Evolutionary conservation across 495 filamentous ascomycete genomes (phyloP).

Genomic region (Penicillium silybi): DNA sequence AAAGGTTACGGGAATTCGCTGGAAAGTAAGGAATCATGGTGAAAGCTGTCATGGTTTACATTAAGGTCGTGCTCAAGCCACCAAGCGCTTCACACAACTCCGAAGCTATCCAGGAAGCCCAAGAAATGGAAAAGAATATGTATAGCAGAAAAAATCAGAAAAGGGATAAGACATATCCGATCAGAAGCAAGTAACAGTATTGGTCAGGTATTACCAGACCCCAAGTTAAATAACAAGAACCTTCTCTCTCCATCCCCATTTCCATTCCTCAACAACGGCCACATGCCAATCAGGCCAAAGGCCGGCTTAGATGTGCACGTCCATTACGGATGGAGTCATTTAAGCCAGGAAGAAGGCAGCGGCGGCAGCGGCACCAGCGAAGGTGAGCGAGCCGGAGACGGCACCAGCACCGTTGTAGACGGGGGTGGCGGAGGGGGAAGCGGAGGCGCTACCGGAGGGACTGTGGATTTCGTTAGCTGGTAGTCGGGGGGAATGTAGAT

Average conservation of each 20-base stretch:
- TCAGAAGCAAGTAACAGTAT: conserved; percentile 27
- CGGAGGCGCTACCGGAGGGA: conserved; percentile 11
- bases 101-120: conserved; percentile 41
- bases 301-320: conserved; percentile 7
- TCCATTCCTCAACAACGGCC: conserved; percentile 3
- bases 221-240: conserved; percentile 30
- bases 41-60: conserved; percentile 47
- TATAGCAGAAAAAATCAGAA: conserved; percentile 23
- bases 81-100: conserved; percentile 42
- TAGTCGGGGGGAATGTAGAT: neutral
- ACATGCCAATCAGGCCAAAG: neutral
- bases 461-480: neutral
- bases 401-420: conserved; percentile 48
- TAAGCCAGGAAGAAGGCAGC: conserved; percentile 54
- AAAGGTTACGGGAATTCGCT: conserved; percentile 25
- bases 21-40: conserved; percentile 24
- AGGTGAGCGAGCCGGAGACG: conserved; percentile 44
- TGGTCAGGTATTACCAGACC: conserved; percentile 24
- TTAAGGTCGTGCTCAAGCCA: conserved; percentile 45
- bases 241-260: conserved; percentile 7
- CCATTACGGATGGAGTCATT: conserved; percentile 34
- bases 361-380: conserved; percentile 46
- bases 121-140: conserved; percentile 26
- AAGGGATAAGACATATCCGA: conserved; percentile 29
- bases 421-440: conserved; percentile 26